A percentile compares a stretch with the other conserved stretches of the same genome.
phyloP scores from a whole-genome alignment of 805 yeast species.

The Cyberlindnera mississippiensis region DNA sequence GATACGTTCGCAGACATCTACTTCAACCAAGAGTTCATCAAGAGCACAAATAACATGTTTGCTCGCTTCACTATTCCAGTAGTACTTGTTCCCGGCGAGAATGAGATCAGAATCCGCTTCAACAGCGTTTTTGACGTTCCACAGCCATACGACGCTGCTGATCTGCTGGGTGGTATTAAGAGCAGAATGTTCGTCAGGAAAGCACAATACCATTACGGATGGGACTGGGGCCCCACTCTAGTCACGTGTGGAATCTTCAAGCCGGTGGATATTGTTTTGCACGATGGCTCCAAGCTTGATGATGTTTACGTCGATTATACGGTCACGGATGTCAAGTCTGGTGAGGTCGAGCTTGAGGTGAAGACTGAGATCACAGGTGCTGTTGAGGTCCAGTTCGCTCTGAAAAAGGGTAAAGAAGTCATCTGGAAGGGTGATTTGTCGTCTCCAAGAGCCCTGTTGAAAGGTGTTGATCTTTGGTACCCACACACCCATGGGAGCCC shows the following conservation, averaged over 20 bases:
- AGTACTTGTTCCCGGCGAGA: slow-evolving; percentile 15
- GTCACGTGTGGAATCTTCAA: slow-evolving; percentile 17
- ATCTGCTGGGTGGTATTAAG: slow-evolving; percentile 34
- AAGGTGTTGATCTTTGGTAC: slow-evolving; percentile 13
- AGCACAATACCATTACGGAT: slow-evolving; percentile 52
- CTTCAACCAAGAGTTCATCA: slow-evolving; percentile 35
- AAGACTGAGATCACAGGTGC: slow-evolving; percentile 7
- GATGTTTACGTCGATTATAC: slow-evolving; percentile 14
- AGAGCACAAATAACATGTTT: slow-evolving; percentile 43
- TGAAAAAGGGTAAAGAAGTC: slow-evolving; percentile 5
- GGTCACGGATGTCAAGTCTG: slow-evolving; percentile 7
- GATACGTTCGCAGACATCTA: slow-evolving; percentile 22
- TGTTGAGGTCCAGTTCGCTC: slow-evolving; percentile 1
- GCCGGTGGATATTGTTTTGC: slow-evolving; percentile 13
- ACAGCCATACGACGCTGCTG: slow-evolving; percentile 25
- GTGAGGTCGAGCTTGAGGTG: slow-evolving; percentile 9
- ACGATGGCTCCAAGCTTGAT: slow-evolving; percentile 3
- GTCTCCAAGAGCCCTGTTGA: background rate
- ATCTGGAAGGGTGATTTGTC: slow-evolving; percentile 12
- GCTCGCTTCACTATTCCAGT: slow-evolving; percentile 32
- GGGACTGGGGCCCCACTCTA: slow-evolving; percentile 52
- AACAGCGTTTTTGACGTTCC: slow-evolving; percentile 34
- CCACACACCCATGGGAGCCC: slow-evolving; percentile 21
- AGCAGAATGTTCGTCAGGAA: slow-evolving; percentile 43
- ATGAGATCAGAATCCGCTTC: slow-evolving; percentile 35